phyloP scores from a whole-genome alignment of 164 flowering plant species.

The Amborella trichopoda region DNA sequence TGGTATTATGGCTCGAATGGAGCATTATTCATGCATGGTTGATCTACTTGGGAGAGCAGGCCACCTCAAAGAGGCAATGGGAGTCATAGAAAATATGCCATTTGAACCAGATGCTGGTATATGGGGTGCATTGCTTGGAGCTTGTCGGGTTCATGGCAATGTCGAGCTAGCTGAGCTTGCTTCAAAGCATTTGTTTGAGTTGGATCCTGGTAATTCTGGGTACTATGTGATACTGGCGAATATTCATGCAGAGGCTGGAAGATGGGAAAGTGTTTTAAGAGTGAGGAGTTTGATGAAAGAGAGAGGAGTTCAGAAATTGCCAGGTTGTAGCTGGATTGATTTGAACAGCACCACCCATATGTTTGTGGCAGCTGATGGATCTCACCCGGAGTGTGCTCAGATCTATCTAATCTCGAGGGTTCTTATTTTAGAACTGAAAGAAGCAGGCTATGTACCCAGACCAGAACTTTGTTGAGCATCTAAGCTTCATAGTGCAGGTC shows the following conservation, averaged over 20 bases:
- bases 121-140: slow-evolving; percentile 91
- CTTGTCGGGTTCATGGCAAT: slow-evolving; percentile 56
- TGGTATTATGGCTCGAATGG: slow-evolving; percentile 49
- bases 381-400: slow-evolving; percentile 39
- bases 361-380: slow-evolving; percentile 58
- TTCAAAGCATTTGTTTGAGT: slow-evolving; percentile 35
- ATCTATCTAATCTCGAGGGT: slow-evolving; percentile 33
- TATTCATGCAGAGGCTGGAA: slow-evolving; percentile 57
- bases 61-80: slow-evolving; percentile 39
- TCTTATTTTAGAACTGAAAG: slow-evolving; percentile 46
- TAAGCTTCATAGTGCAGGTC: too few relatives aligned
- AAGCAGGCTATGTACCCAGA: slow-evolving; percentile 54
- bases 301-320: slow-evolving; percentile 57
- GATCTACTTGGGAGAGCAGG: slow-evolving; percentile 82
- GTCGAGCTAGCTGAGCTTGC: slow-evolving; percentile 68
- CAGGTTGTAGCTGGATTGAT: slow-evolving; percentile 84
- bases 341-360: slow-evolving; percentile 33
- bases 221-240: slow-evolving; percentile 62
- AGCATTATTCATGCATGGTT: slow-evolving; percentile 85
- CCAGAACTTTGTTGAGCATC: too few relatives aligned
- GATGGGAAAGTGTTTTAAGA: slow-evolving; percentile 43
- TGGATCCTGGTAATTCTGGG: slow-evolving; percentile 77
- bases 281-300: slow-evolving; percentile 58
- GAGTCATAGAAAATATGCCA: slow-evolving; percentile 53
- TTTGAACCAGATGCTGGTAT: slow-evolving; percentile 65